Base-by-base conservation (phyloP, 176 grass and related monocot genomes). In the Oryza officinalis region DNA sequence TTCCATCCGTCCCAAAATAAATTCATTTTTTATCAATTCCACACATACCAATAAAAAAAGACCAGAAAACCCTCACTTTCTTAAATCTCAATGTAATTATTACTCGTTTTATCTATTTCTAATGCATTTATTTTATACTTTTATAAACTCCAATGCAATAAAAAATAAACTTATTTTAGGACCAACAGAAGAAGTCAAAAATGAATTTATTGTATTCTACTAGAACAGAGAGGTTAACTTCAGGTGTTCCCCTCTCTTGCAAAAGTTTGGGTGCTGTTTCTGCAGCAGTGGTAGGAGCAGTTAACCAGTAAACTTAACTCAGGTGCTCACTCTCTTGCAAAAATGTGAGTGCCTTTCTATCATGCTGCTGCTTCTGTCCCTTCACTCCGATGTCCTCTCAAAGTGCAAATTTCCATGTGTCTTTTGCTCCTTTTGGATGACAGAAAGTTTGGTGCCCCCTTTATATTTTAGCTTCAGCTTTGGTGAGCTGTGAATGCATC, bases 401-500 rank as follows among this genome's bases (percentile, higher is more conserved):
- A 47, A 82, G 73, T 74, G 74, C 84, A 69, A 18, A 41, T 27
- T 17, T 78, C 57, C 57, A 69, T 1, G 61, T 71, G 63, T 44
- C 82, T 76, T 73, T 52, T 54, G 50, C 65, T 25, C 60, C 45
- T 90, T 90, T 83, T 61, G 38, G 45, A 74, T 74, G 79, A 79
- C 83, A 79, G 60, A 41, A 83, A 73, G 45, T 79, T 30, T 23
- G 38, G 13, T 30, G 35, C 43, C 9, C 45, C 18, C 52, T n/a
- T 57, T 57, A 57, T 57, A 57, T 22, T 72, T 77, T 76, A 13
- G 28, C 28, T 71, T 26, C 26, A 27, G 76, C 38, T 85, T 85
- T 88, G n/a, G 22, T 69, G 65, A 65, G 65, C 71, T 59, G 78
- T 71, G 20, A 57, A 10, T 43, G 69, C 63, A 35, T 65, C 88